Evolutionary conservation across 345 rosid genomes (phyloP).

Genomic region (Eucalyptus pumila): DNA sequence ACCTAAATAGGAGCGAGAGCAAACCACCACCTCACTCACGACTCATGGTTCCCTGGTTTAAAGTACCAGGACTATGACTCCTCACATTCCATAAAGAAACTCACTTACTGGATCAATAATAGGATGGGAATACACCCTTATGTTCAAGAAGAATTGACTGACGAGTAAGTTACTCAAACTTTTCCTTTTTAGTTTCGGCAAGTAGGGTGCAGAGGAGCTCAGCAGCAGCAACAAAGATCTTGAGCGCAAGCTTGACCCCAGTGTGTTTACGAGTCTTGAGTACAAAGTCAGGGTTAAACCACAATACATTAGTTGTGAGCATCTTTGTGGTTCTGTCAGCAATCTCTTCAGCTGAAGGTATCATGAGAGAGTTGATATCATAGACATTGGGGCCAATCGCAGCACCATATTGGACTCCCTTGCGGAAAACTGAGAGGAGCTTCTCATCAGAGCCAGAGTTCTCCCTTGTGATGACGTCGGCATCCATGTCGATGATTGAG

Average conservation of each 20-base stretch:
- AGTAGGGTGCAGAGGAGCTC: slow-evolving; percentile 77
- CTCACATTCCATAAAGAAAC: too few relatives aligned
- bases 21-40: background rate
- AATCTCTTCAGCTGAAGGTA: too few relatives aligned
- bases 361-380: too few relatives aligned
- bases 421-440: slow-evolving; percentile 82
- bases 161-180: too few relatives aligned
- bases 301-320: slow-evolving; percentile 82
- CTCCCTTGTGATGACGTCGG: slow-evolving; percentile 66
- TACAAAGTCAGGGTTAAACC: slow-evolving; percentile 98
- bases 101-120: too few relatives aligned
- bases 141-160: too few relatives aligned
- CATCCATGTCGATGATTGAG: slow-evolving; percentile 49
- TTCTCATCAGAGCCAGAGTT: slow-evolving; percentile 93
- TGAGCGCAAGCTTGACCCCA: slow-evolving; percentile 82
- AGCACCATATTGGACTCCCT: slow-evolving; percentile 84
- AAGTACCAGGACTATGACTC: too few relatives aligned
- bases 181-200: slow-evolving; percentile 28
- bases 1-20: background rate
- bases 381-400: slow-evolving; percentile 87
- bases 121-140: fast-evolving
- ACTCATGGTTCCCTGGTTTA: too few relatives aligned
- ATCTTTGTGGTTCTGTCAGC: slow-evolving; percentile 30
- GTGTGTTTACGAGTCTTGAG: slow-evolving; percentile 76
- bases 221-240: slow-evolving; percentile 72